Evolutionary conservation across 345 rosid genomes (phyloP).

Genomic region (Gossypium turneri): DNA sequence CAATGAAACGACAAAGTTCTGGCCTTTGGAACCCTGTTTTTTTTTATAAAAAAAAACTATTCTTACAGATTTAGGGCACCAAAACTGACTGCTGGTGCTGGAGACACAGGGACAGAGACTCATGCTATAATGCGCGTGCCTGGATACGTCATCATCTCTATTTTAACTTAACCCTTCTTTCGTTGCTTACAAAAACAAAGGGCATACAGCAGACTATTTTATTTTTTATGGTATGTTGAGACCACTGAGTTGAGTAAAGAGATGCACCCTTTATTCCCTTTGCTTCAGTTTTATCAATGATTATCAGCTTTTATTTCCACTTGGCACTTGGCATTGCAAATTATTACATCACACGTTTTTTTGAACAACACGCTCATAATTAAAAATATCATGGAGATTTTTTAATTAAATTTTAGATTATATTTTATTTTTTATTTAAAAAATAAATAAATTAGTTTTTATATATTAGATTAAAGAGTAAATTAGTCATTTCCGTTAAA

Average conservation of each 20-base stretch:
- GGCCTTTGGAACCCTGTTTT: slow-evolving; percentile 17
- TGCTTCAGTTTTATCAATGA: slow-evolving; percentile 33
- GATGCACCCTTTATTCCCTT: slow-evolving; percentile 46
- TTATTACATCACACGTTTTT: not conserved
- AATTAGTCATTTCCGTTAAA: too few relatives aligned
- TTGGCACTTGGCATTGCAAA: slow-evolving; percentile 1
- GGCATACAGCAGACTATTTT: not conserved
- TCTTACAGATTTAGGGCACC: too few relatives aligned
- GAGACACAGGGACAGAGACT: slow-evolving; percentile 1
- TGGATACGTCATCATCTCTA: slow-evolving; percentile 38
- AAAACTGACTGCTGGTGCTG: too few relatives aligned
- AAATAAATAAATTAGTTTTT: too few relatives aligned
- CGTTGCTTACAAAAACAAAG: not conserved
- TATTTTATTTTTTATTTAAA: too few relatives aligned
- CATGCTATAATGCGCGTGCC: slow-evolving; percentile 44
- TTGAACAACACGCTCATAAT: too few relatives aligned
- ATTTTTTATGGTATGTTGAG: slow-evolving; percentile 19
- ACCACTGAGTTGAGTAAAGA: slow-evolving; percentile 39
- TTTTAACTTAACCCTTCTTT: not conserved
- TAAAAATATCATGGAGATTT: too few relatives aligned
- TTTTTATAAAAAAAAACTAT: too few relatives aligned
- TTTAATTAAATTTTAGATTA: too few relatives aligned
- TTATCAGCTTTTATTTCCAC: slow-evolving; percentile 25
- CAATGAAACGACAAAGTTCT: slow-evolving; percentile 27
- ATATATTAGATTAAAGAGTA: too few relatives aligned